phyloP scores from a whole-genome alignment of 805 yeast genomes.

The Kluyveromyces starmeri region DNA sequence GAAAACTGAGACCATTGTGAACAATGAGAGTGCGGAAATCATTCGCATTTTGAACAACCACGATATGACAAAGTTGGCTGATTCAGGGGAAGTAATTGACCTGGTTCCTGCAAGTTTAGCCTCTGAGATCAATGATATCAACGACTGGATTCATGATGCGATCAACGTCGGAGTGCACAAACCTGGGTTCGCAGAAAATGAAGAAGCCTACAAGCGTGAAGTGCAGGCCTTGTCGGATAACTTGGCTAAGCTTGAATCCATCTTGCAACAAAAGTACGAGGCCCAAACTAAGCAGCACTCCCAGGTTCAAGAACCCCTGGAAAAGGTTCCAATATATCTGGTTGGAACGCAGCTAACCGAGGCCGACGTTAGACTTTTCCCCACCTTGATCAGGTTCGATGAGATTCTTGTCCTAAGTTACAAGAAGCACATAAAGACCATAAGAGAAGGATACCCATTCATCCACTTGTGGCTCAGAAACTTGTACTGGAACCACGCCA shows the following conservation, averaged over 20 bases:
- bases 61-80: slow-evolving; percentile 47
- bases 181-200: slow-evolving; percentile 79
- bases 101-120: slow-evolving; percentile 52
- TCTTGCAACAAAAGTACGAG: slow-evolving; percentile 40
- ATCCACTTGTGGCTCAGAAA: slow-evolving; percentile 73
- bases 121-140: slow-evolving; percentile 61
- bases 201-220: slow-evolving; percentile 69
- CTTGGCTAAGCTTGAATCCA: slow-evolving; percentile 59
- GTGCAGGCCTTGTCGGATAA: slow-evolving; percentile 53
- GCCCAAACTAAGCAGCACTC: slow-evolving; percentile 15
- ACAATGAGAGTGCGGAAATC: slow-evolving; percentile 85
- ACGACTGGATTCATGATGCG: slow-evolving; percentile 72
- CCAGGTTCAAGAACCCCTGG: slow-evolving; percentile 10
- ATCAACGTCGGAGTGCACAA: slow-evolving; percentile 93
- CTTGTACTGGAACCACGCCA: slow-evolving; percentile 69
- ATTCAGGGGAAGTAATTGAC: slow-evolving; percentile 34
- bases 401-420: slow-evolving; percentile 92
- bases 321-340: slow-evolving; percentile 37
- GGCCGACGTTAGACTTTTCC: slow-evolving; percentile 79
- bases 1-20: slow-evolving; percentile 73
- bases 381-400: slow-evolving; percentile 86
- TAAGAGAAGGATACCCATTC: slow-evolving; percentile 69
- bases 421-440: slow-evolving; percentile 80
- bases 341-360: slow-evolving; percentile 68
- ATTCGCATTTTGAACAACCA: slow-evolving; percentile 74